Evolutionary conservation across 176 grass and related monocot genomes (phyloP).

Genomic region (Aegilops bicornis): DNA sequence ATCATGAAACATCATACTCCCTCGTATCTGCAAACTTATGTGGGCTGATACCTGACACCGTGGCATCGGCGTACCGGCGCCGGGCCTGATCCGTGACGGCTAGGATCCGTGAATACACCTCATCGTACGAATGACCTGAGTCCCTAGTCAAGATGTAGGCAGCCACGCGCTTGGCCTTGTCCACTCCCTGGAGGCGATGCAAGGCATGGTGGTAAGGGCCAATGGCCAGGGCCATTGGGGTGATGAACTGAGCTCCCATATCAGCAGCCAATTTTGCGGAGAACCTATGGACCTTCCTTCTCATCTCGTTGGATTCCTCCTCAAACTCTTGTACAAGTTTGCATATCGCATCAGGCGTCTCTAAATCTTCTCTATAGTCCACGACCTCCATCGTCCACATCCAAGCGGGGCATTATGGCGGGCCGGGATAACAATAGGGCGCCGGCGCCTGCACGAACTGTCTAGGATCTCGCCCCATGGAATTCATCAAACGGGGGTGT

Average conservation of each 20-base stretch:
- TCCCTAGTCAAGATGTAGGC: not conserved
- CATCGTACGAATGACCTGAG: not conserved
- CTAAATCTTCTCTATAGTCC: too few species aligned
- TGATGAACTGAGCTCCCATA: not conserved
- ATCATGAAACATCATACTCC: slow-evolving; percentile 17
- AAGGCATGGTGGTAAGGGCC: not conserved
- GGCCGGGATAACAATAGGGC: too few species aligned
- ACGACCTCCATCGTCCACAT: too few species aligned
- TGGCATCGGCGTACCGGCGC: not conserved
- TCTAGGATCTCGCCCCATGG: fast-evolving
- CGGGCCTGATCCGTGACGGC: not conserved
- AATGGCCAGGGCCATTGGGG: not conserved
- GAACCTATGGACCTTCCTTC: not conserved
- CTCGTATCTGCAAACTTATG: not conserved
- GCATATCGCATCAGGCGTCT: not conserved
- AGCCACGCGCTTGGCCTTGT: not conserved
- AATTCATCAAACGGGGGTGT: slow-evolving; percentile 47
- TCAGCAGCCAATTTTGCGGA: not conserved
- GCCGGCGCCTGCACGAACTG: too few species aligned
- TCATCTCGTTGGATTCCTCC: not conserved
- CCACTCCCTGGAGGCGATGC: not conserved
- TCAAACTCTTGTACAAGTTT: too few species aligned
- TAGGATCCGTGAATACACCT: not conserved
- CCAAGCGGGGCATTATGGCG: too few species aligned
- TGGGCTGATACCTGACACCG: not conserved